A percentile compares a stretch with the other conserved stretches of the same genome.
Conservation (phyloP, 2,329 filamentous ascomycete species). For the Trichophyton equinum region DNA sequence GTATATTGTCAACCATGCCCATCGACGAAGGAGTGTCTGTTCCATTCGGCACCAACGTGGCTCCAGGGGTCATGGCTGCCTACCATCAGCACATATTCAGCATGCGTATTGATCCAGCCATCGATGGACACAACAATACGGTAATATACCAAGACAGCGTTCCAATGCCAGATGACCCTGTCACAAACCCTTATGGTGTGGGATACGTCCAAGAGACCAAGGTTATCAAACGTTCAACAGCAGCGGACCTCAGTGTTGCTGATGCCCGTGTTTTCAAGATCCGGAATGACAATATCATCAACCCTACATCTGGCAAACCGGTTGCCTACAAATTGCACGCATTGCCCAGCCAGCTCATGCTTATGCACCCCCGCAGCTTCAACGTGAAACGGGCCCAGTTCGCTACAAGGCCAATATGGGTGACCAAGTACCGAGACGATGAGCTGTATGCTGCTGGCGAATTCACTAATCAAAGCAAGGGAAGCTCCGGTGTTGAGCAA, state of each 20-base stretch:
- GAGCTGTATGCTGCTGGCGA: slow-evolving; percentile 44
- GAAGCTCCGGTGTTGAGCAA: slow-evolving; percentile 41
- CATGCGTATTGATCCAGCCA: slow-evolving; percentile 49
- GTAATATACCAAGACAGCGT: slow-evolving; percentile 48
- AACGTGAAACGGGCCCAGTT: slow-evolving; percentile 43
- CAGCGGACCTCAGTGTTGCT: slow-evolving; percentile 38
- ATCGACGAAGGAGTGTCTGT: slow-evolving; percentile 54
- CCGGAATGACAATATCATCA: slow-evolving; percentile 40
- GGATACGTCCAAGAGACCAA: slow-evolving; percentile 41
- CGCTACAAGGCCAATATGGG: slow-evolving; percentile 43
- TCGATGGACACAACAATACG: slow-evolving; percentile 45
- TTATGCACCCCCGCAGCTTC: slow-evolving; percentile 38
- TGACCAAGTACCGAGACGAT: slow-evolving; percentile 42
- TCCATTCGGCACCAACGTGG: slow-evolving; percentile 55
- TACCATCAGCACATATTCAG: slow-evolving; percentile 71
- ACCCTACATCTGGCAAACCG: slow-evolving; percentile 42
- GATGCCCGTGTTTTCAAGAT: slow-evolving; percentile 47
- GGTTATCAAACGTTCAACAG: slow-evolving; percentile 34
- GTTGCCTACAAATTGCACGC: slow-evolving; percentile 46
- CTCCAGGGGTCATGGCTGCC: slow-evolving; percentile 54
- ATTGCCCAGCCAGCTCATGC: slow-evolving; percentile 46
- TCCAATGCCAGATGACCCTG: slow-evolving; percentile 44
- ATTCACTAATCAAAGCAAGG: slow-evolving; percentile 46
- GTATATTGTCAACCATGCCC: slow-evolving; percentile 54
- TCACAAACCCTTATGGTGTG: slow-evolving; percentile 40